phyloP scores from a whole-genome alignment of 345 rosid species.

The Eucalyptus victrix region DNA sequence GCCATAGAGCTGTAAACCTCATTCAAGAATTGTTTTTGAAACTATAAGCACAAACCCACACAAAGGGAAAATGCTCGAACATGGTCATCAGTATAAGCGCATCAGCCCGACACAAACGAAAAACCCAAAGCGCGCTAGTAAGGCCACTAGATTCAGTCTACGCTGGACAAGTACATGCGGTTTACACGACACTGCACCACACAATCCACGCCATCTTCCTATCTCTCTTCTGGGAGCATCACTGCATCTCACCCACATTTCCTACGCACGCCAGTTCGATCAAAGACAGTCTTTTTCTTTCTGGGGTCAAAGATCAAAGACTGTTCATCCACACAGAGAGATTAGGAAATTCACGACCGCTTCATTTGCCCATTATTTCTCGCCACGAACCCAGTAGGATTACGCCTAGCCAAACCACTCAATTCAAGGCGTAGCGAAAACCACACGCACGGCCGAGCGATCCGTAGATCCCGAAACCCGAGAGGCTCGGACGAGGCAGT shows the following conservation, averaged over 20 bases:
- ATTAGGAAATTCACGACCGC: not conserved
- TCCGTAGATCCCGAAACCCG: not conserved
- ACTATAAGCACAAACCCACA: not conserved
- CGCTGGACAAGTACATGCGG: not conserved
- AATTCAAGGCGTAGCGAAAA: not conserved
- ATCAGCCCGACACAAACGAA: not conserved
- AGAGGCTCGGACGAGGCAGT: not conserved
- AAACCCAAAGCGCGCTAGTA: not conserved
- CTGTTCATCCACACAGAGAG: not conserved
- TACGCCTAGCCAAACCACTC: not conserved
- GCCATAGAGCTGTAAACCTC: not conserved
- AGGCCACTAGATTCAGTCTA: not conserved
- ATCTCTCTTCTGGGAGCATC: not conserved
- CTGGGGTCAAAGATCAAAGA: not conserved
- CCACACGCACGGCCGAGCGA: not conserved
- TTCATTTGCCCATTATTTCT: not conserved
- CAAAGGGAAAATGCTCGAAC: not conserved
- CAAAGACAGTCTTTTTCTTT: not conserved
- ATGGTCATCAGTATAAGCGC: not conserved
- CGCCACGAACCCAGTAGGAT: not conserved
- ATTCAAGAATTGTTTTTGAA: not conserved
- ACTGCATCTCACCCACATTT: not conserved
- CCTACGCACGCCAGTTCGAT: not conserved
- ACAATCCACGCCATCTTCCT: not conserved
- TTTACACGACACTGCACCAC: not conserved